phyloP scores from a whole-genome alignment of 169 alveolate genomes.

The Plasmodium fragile region DNA sequence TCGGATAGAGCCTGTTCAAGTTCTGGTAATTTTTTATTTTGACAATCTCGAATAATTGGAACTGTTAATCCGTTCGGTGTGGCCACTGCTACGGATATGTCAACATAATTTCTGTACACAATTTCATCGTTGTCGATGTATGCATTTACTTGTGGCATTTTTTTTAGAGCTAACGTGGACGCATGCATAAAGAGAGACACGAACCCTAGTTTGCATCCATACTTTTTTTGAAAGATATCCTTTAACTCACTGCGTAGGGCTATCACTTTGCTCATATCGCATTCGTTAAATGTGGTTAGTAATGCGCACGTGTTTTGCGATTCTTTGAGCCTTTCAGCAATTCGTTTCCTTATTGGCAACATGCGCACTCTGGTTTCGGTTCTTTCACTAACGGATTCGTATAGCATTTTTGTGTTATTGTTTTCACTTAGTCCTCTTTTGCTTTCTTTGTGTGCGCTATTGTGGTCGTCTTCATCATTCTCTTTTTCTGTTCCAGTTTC shows the following conservation, averaged over 20 bases:
- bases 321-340: constrained; percentile 93
- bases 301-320: constrained; percentile 94
- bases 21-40: constrained; percentile 89
- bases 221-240: constrained; percentile 82
- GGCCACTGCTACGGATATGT: constrained; percentile 96
- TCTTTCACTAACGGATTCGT: constrained; percentile 80
- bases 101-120: constrained; percentile 93
- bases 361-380: constrained; percentile 88
- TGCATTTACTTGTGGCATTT: constrained; percentile 90
- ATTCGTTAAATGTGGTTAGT: constrained; percentile 95
- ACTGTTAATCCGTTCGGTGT: constrained; percentile 97
- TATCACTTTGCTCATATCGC: constrained; percentile 89
- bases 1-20: constrained; percentile 89
- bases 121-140: constrained; percentile 90
- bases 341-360: constrained; percentile 93
- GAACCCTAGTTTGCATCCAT: constrained; percentile 85
- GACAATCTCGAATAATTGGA: constrained; percentile 95
- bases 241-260: constrained; percentile 84
- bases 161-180: constrained; percentile 84
- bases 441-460: constrained; percentile 24
- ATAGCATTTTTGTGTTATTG: constrained; percentile 44
- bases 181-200: constrained; percentile 90
- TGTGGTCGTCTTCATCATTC: constrained; percentile 20
- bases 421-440: constrained; percentile 21
- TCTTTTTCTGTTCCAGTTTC: constrained; percentile 21